phyloP scores from a whole-genome alignment of 495 filamentous ascomycete species.

The Aspergillus taichungensis region DNA sequence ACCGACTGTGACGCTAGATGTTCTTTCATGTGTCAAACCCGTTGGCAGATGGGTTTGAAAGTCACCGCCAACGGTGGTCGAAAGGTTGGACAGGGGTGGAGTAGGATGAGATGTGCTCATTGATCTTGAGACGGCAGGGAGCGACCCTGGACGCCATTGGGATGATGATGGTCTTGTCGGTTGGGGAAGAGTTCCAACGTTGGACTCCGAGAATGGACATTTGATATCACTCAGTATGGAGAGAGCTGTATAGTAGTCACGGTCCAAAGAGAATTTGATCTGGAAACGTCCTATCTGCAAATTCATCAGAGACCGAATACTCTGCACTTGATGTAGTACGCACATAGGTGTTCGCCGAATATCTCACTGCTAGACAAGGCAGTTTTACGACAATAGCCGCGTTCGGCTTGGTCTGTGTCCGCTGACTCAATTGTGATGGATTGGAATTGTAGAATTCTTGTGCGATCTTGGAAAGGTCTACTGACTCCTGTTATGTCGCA shows the following conservation, averaged over 20 bases:
- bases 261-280: slow-evolving; percentile 30
- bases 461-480: slow-evolving; percentile 23
- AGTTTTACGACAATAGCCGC: slow-evolving; percentile 36
- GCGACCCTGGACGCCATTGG: slow-evolving; percentile 17
- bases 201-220: slow-evolving; percentile 33
- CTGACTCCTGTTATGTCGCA: slow-evolving; percentile 23
- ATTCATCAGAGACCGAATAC: not conserved
- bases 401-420: slow-evolving; percentile 10
- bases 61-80: too few species aligned
- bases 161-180: slow-evolving; percentile 18
- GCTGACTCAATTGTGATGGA: slow-evolving; percentile 1
- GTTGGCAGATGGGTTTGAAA: not conserved
- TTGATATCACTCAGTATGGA: slow-evolving; percentile 29
- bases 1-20: slow-evolving; percentile 3
- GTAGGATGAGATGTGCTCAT: slow-evolving; percentile 1
- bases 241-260: slow-evolving; percentile 32
- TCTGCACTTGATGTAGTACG: not conserved
- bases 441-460: slow-evolving; percentile 11
- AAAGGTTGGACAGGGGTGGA: not conserved
- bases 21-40: not conserved
- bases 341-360: slow-evolving; percentile 18
- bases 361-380: slow-evolving; percentile 37
- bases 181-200: slow-evolving; percentile 9
- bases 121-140: slow-evolving; percentile 1
- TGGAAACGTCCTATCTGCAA: slow-evolving; percentile 34